phyloP scores from a whole-genome alignment of 352 stramenopile genomes.

The Discostella stelligera region DNA sequence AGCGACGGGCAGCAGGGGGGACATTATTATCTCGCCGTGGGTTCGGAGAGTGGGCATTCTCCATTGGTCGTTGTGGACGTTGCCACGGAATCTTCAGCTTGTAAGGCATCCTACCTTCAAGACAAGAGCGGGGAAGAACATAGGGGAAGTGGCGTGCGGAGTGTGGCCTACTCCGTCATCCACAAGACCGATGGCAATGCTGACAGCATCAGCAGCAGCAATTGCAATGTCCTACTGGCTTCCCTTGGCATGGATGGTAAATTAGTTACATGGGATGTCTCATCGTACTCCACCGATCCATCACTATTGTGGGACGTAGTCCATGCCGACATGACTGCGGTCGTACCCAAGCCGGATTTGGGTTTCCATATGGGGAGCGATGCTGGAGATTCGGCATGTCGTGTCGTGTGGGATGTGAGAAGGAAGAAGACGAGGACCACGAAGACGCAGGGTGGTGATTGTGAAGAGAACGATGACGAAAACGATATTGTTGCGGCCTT shows the following conservation, averaged over 20 bases:
- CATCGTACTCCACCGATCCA: conserved; percentile 17
- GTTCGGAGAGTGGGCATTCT: conserved; percentile 40
- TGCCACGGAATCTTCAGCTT: conserved; percentile 10
- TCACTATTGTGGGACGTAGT: conserved; percentile 41
- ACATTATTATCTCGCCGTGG: conserved; percentile 53
- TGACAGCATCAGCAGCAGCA: background rate
- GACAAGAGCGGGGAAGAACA: conserved; percentile 42
- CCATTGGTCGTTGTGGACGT: conserved; percentile 47
- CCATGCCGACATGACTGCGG: conserved; percentile 25
- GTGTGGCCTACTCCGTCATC: conserved; percentile 30
- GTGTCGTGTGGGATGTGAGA: conserved; percentile 24
- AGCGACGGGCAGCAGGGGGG: background rate
- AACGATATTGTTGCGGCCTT: background rate
- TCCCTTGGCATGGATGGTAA: conserved; percentile 27
- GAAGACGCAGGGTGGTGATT: background rate
- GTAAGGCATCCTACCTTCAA: conserved; percentile 21
- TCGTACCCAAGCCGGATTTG: conserved; percentile 44
- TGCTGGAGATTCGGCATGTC: conserved; percentile 53
- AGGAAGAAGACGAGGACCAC: background rate
- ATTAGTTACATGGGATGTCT: conserved; percentile 55
- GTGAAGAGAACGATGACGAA: too few species aligned
- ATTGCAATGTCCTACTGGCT: background rate
- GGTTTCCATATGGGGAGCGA: conserved; percentile 57
- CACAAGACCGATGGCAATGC: background rate
- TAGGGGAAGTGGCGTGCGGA: conserved; percentile 41